Base-by-base conservation (phyloP, 495 filamentous ascomycete genomes). In the Elasticomyces elasticus region DNA sequence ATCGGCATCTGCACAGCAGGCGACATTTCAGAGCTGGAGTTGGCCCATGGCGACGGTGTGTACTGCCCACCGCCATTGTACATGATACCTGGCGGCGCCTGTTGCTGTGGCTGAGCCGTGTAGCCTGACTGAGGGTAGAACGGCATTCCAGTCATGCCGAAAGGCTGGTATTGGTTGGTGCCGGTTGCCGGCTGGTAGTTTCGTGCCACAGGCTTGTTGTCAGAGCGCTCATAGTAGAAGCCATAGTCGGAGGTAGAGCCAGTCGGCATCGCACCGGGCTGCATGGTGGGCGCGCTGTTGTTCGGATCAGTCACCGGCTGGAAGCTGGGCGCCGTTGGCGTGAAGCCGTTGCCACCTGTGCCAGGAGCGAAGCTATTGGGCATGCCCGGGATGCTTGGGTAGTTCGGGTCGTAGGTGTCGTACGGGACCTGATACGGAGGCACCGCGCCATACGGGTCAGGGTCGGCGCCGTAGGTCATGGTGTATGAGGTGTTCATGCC, bases 401-500 rank as follows among this genome's bases (percentile, higher is more conserved):
- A 56, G 45, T 56, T 60, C 17, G 58, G 58, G 10, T 37, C 55
- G 54, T 61, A 61, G 4, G 58, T 49, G 19, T 55, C 57, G 41
- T 51, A 60, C 17, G 40, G 33, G 37, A 62, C 55, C 27, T 47
- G 59, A 33, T 62, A 62, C 1, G 59, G 59, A 6, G 54, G 54
- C 17, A 62, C 41, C 0, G 59, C 59, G 11, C 59, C 59, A 28
- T 62, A 62, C 5, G 59, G 59, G 25, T 62, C 59, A 11, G 59
- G 59, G 30, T 62, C 59, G 15, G 42, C 25, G 9, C 59, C 59
- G 38, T 62, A 62, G 0, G 49, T 38, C 59, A 62, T 62, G 17
- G 54, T 40, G 50, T 62, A 62, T 6, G 48, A 42, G 38, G 52
- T 48, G 31, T 51, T 27, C 11, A 45, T 35, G 41, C 17, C 20